Conservation (phyloP, 495 filamentous ascomycete species). For the Tetracladium marchalianum region DNA sequence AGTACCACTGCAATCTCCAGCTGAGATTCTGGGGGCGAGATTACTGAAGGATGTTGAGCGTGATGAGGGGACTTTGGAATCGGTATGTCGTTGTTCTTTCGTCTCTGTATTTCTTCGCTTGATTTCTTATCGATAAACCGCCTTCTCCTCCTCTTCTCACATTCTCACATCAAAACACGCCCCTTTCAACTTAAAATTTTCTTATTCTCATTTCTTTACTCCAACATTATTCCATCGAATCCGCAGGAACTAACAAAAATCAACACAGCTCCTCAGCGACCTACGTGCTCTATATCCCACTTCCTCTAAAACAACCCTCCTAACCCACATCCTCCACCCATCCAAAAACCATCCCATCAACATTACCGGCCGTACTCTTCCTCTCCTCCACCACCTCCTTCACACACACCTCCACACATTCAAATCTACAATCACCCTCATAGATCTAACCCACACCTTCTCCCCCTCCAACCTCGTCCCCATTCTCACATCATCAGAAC, state of each 20-base stretch:
- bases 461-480: slow-evolving; percentile 48
- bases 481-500: slow-evolving; percentile 32
- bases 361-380: slow-evolving; percentile 44
- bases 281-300: slow-evolving; percentile 35
- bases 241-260: too few species aligned
- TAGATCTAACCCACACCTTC: slow-evolving; percentile 65
- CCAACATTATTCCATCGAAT: too few species aligned
- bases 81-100: slow-evolving; percentile 38
- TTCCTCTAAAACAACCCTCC: slow-evolving; percentile 18
- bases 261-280: slow-evolving; percentile 30
- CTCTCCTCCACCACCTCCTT: slow-evolving; percentile 48
- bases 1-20: slow-evolving; percentile 19
- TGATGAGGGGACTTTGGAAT: slow-evolving; percentile 51
- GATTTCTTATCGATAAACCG: slow-evolving; percentile 25
- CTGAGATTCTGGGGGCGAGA: slow-evolving; percentile 45
- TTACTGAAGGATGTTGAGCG: slow-evolving; percentile 49
- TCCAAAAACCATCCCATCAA: slow-evolving; percentile 24
- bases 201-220: too few species aligned
- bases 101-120: not conserved
- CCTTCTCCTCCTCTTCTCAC: not conserved
- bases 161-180: not conserved
- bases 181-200: not conserved
- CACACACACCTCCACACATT: slow-evolving; percentile 38
- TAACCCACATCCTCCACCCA: slow-evolving; percentile 30
- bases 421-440: slow-evolving; percentile 52